phyloP scores from a whole-genome alignment of 306 rosid genomes.

The Cucumis hystrix region DNA sequence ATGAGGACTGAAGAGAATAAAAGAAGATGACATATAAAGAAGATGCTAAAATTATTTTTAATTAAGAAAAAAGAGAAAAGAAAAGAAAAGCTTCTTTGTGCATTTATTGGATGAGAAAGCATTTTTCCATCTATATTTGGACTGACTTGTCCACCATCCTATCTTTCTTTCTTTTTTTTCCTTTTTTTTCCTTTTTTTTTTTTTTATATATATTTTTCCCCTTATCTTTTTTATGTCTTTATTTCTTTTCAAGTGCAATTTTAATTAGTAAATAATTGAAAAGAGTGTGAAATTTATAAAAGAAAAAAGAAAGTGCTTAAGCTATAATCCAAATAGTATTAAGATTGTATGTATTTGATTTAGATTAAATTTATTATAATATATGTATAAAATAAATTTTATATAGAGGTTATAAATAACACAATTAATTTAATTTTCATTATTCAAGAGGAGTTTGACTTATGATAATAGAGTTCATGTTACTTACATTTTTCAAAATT shows the following conservation, averaged over 20 bases:
- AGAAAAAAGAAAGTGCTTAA: background rate
- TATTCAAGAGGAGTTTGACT: too few species aligned
- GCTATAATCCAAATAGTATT: too few species aligned
- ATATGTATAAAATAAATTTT: too few species aligned
- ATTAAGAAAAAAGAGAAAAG: background rate
- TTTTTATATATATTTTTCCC: background rate
- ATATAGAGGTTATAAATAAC: too few species aligned
- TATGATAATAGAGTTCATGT: too few species aligned
- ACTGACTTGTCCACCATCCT: slow-evolving; percentile 2
- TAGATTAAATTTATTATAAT: too few species aligned
- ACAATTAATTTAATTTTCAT: too few species aligned
- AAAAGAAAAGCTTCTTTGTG: background rate
- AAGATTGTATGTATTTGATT: too few species aligned
- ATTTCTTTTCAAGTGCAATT: slow-evolving; percentile 1
- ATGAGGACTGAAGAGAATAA: background rate
- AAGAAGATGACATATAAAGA: background rate
- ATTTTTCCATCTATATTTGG: slow-evolving; percentile 17
- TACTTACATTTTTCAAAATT: too few species aligned
- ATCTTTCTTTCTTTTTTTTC: background rate
- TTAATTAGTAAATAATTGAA: background rate
- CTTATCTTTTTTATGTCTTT: background rate
- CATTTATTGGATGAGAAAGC: slow-evolving; percentile 11
- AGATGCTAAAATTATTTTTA: background rate
- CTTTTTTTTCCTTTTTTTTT: background rate
- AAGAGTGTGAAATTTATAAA: background rate